phyloP scores from a whole-genome alignment of 768 basidiomycete genomes.

The Rubroboletus pulcherrimus region DNA sequence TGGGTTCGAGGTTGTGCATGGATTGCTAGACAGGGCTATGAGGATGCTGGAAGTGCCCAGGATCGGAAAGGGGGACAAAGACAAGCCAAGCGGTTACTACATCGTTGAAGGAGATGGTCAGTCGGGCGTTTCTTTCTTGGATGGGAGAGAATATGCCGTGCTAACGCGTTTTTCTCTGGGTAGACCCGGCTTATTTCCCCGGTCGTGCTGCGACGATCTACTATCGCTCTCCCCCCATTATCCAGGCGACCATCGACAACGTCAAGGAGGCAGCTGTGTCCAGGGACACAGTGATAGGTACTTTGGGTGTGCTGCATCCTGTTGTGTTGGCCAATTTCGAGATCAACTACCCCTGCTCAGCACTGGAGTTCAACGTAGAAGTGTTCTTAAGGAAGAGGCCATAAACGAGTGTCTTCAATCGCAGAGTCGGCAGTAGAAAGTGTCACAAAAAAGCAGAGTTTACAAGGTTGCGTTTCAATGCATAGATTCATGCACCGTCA shows the following conservation, averaged over 20 bases:
- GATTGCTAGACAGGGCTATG: constrained; percentile 92
- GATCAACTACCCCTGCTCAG: constrained; percentile 91
- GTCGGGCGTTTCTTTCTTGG: constrained; percentile 24
- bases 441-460: background rate
- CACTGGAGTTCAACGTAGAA: constrained; percentile 90
- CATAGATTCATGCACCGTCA: constrained; percentile 1
- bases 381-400: constrained; percentile 74
- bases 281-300: constrained; percentile 74
- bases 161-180: constrained; percentile 6
- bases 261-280: constrained; percentile 44
- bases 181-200: constrained; percentile 93
- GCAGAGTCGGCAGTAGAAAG: constrained; percentile 1
- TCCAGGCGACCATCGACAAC: constrained; percentile 32
- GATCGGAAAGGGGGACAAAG: constrained; percentile 53
- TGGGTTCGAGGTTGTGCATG: constrained; percentile 95
- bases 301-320: constrained; percentile 92
- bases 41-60: constrained; percentile 90
- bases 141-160: background rate
- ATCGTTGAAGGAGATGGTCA: constrained; percentile 81
- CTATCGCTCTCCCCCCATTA: constrained; percentile 58
- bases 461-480: constrained; percentile 1
- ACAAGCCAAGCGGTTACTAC: constrained; percentile 80
- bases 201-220: constrained; percentile 90
- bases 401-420: constrained; percentile 1
- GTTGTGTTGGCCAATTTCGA: constrained; percentile 90